Evolutionary conservation across 768 basidiomycete species (phyloP).

Genomic region (Gyrodon lividus): DNA sequence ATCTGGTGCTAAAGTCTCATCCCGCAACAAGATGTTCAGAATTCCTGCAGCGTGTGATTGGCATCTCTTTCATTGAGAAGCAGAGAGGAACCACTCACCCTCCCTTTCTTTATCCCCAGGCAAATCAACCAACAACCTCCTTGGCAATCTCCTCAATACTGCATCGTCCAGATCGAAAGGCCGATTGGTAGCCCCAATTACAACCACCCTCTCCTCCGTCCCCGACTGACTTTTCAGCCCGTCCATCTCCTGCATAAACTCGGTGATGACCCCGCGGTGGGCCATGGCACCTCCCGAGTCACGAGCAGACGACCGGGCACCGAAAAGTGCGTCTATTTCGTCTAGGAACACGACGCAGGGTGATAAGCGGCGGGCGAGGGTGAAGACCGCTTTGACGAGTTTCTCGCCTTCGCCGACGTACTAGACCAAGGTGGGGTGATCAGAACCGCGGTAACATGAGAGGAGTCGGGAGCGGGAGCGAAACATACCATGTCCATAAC

Average conservation of each 20-base stretch:
- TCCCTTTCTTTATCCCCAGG: slow-evolving; percentile 83
- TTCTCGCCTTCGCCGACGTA: slow-evolving; percentile 91
- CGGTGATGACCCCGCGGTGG: slow-evolving; percentile 85
- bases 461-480: background rate
- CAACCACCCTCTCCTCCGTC: slow-evolving; percentile 77
- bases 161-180: slow-evolving; percentile 92
- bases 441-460: background rate
- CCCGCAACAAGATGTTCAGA: slow-evolving; percentile 80
- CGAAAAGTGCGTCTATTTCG: slow-evolving; percentile 92
- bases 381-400: slow-evolving; percentile 85
- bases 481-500: slow-evolving; percentile 89
- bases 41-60: slow-evolving; percentile 56
- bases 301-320: slow-evolving; percentile 74
- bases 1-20: slow-evolving; percentile 68
- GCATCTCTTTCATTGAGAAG: background rate
- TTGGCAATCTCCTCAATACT: slow-evolving; percentile 82
- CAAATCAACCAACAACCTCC: slow-evolving; percentile 84
- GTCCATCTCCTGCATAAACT: slow-evolving; percentile 98
- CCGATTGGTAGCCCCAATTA: slow-evolving; percentile 93
- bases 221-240: slow-evolving; percentile 62
- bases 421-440: slow-evolving; percentile 35
- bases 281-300: slow-evolving; percentile 80
- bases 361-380: slow-evolving; percentile 77
- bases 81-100: slow-evolving; percentile 46
- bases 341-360: slow-evolving; percentile 95